Evolutionary conservation across 805 yeast species (phyloP).

Genomic region (Metschnikowia koreensis): DNA sequence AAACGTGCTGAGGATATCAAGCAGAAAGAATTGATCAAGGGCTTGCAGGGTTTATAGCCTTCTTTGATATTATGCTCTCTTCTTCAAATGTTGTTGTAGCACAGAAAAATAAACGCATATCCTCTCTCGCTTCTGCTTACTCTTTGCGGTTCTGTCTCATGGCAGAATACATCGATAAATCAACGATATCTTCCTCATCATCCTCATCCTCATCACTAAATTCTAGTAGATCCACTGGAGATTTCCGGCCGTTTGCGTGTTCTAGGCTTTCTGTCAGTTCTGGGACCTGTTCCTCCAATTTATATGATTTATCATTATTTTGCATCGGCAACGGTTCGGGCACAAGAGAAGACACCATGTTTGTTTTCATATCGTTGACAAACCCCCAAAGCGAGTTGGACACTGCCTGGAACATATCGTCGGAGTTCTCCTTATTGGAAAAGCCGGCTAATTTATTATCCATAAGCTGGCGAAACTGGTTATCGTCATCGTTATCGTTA

Average conservation of each 20-base stretch:
- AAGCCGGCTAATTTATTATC: conserved; percentile 1
- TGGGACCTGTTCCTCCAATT: not conserved
- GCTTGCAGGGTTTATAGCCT: conserved; percentile 33
- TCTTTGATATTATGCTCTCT: too few species aligned
- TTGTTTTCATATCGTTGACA: conserved; percentile 38
- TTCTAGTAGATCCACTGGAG: conserved; percentile 3
- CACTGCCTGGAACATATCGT: conserved; percentile 42
- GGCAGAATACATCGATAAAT: not conserved
- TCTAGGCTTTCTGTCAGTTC: not conserved
- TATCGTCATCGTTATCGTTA: not conserved
- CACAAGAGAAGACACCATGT: conserved; percentile 12
- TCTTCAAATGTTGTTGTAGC: not conserved
- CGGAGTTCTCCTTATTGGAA: conserved; percentile 12
- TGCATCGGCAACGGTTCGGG: not conserved
- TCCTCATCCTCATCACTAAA: conserved; percentile 20
- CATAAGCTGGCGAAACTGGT: conserved; percentile 3
- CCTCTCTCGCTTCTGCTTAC: not conserved
- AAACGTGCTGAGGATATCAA: conserved; percentile 30
- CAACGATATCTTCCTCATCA: not conserved
- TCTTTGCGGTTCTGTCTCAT: not conserved
- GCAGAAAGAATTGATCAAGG: conserved; percentile 39
- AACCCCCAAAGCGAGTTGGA: conserved; percentile 43
- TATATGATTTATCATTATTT: not conserved
- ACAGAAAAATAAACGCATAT: not conserved
- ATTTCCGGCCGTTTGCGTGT: not conserved